Base-by-base conservation (phyloP, 345 rosid species). In the Rhizophora apiculata region DNA sequence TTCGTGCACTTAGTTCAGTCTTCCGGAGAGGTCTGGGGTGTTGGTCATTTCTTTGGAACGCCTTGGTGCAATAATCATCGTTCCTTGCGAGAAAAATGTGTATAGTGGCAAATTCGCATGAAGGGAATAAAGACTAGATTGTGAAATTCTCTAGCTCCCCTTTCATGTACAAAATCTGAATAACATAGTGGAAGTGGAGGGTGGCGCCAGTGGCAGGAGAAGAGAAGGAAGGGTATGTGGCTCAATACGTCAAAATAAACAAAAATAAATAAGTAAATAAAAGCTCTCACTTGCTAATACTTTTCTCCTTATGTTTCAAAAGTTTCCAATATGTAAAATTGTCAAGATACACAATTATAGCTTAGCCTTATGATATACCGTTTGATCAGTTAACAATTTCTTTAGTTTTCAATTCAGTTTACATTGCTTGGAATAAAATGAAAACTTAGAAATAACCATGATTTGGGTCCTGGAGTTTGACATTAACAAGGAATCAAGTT, bases 31-130 rank as follows among this genome's bases (percentile, higher is more conserved):
- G 62, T 39, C 49, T 43, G 6, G 19, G 49, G 60, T 1, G 10
- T 51, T 13, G 65, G 60, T 31, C 16, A 67, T 68, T 29, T 64
- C 57, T 22, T 29, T 63, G 75, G 80, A 32, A 62, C 66, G 24
- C 22, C 46, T 65, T 74, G 69, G 71, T 58, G 75, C 62, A 77
- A 79, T 48, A 72, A 53, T 34, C 27, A 52, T 57, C 56, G 78
- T 60, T 70, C 72, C 76, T n/a, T 3, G 29, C 49, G 71, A 69
- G 71, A 68, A 78, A 79, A 76, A 65, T 73, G 85, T 79, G 83
- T 70, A 76, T 79, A 79, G 71, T 19, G 53, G 72, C 60, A 37
- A 31, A 70, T 16, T 43, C 13, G 20, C 55, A 18, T 20, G 48
- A n/a, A 34, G 8, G 31, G 54, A 57, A 69, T 55, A 60, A 65